Evolutionary conservation across 805 yeast species (phyloP).

Genomic region (Saturnispora sanitii): DNA sequence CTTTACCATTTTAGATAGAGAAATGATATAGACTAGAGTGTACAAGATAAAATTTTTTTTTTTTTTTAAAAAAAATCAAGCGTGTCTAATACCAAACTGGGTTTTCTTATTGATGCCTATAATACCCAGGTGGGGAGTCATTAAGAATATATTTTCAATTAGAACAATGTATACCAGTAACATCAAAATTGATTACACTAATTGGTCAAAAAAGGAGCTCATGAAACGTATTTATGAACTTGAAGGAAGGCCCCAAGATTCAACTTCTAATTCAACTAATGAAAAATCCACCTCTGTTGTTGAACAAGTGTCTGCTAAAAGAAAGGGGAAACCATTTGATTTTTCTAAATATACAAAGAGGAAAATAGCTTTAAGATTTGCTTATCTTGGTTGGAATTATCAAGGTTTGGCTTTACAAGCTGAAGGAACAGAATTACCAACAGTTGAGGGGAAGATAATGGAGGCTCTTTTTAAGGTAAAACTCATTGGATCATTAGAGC

Average conservation of each 20-base stretch:
- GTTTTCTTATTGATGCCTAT: background rate
- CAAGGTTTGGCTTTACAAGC: constrained; percentile 81
- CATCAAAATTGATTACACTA: constrained; percentile 32
- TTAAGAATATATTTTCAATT: background rate
- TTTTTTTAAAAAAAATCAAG: background rate
- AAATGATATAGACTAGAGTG: background rate
- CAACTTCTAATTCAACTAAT: background rate
- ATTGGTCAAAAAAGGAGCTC: constrained; percentile 60
- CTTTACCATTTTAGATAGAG: constrained; percentile 8
- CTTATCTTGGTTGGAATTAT: constrained; percentile 91
- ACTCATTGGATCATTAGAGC: constrained; percentile 50
- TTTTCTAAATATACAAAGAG: constrained; percentile 55
- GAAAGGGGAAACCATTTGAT: constrained; percentile 44
- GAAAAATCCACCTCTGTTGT: background rate
- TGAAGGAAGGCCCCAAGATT: constrained; percentile 29
- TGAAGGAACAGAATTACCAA: constrained; percentile 68
- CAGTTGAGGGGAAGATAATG: constrained; percentile 72
- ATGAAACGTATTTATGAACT: constrained; percentile 46
- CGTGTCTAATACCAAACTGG: background rate
- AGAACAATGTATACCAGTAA: background rate
- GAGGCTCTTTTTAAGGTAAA: constrained; percentile 61
- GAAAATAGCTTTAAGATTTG: constrained; percentile 69
- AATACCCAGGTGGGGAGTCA: background rate
- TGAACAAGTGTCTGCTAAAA: background rate
- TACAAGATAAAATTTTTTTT: constrained; percentile 2